These are phyloP conservation scores for Geotrichum citri-aurantii DNA, from an alignment of 1,139 yeast genomes.

Conservation along the genomic window DNA sequence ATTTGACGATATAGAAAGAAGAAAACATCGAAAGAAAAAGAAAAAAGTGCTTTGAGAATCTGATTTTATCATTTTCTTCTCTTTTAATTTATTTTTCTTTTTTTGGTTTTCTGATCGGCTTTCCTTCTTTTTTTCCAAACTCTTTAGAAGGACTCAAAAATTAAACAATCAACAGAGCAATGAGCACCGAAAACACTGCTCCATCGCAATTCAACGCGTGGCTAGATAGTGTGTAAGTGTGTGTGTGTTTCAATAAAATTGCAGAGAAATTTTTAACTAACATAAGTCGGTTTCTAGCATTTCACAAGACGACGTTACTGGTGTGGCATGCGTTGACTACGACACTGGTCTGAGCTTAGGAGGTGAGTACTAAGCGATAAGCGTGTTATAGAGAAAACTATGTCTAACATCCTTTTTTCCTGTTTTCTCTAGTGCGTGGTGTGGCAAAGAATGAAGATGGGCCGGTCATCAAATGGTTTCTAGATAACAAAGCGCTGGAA, in stretches of 20 bases:
- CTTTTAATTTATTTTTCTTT: not conserved
- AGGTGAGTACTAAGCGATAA: constrained; percentile 11
- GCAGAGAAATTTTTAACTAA: not conserved
- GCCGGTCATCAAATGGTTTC: constrained; percentile 23
- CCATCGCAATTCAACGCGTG: constrained; percentile 19
- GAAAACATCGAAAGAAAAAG: not conserved
- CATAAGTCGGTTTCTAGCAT: constrained; percentile 16
- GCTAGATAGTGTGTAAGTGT: constrained; percentile 27
- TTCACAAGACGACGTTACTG: constrained; percentile 25
- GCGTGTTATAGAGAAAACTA: not conserved
- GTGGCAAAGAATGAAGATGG: constrained; percentile 29
- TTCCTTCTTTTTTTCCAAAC: not conserved
- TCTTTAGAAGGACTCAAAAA: not conserved
- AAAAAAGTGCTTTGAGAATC: not conserved
- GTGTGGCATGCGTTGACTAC: constrained; percentile 27
- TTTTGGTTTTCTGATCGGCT: not conserved
- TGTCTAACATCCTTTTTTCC: not conserved
- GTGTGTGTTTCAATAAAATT: not conserved
- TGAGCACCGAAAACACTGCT: constrained; percentile 4
- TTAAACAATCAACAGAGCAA: not conserved
- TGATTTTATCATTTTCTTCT: not conserved
- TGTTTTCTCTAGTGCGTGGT: constrained; percentile 23
- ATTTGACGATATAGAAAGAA: not conserved
- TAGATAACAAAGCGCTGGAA: constrained; percentile 11
- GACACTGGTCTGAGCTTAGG: constrained; percentile 30